Evolutionary conservation across 441 rosid genomes (phyloP).

Genomic region (Aleurites moluccanus): DNA sequence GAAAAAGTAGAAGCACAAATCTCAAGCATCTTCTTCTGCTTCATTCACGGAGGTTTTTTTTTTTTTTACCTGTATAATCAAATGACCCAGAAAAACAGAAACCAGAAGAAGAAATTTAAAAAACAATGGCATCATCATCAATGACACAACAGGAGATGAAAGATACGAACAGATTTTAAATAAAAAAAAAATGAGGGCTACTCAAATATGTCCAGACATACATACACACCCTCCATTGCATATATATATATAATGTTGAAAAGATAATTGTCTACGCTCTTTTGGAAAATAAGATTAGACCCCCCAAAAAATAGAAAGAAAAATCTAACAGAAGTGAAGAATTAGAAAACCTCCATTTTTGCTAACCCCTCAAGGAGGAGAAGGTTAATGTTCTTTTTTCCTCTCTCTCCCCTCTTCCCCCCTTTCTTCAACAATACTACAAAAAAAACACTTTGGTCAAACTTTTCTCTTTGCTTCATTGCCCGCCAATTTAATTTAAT

Average conservation of each 20-base stretch:
- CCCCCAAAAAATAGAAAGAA: conserved; percentile 1
- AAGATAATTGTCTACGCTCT: conserved; percentile 21
- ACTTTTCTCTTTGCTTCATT: conserved; percentile 1
- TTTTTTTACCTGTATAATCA: not conserved
- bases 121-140: not conserved
- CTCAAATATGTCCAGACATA: conserved; percentile 28
- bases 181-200: conserved; percentile 22
- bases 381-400: not conserved
- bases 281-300: conserved; percentile 23
- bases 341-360: conserved; percentile 10
- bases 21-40: not conserved
- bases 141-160: not conserved
- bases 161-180: not conserved
- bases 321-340: conserved; percentile 4
- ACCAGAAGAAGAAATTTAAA: too few species aligned
- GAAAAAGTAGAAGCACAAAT: not conserved
- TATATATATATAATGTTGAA: conserved; percentile 10
- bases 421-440: conserved; percentile 5
- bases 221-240: conserved; percentile 38
- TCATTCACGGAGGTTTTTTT: not conserved
- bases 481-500: conserved; percentile 27
- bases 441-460: conserved; percentile 22
- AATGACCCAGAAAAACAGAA: not conserved
- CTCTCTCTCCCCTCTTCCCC: not conserved
- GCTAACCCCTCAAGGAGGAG: conserved; percentile 3